These are phyloP conservation scores for Aspergillus costaricaensis DNA, from an alignment of 2,329 filamentous ascomycete genomes.

Conservation along the genomic window DNA sequence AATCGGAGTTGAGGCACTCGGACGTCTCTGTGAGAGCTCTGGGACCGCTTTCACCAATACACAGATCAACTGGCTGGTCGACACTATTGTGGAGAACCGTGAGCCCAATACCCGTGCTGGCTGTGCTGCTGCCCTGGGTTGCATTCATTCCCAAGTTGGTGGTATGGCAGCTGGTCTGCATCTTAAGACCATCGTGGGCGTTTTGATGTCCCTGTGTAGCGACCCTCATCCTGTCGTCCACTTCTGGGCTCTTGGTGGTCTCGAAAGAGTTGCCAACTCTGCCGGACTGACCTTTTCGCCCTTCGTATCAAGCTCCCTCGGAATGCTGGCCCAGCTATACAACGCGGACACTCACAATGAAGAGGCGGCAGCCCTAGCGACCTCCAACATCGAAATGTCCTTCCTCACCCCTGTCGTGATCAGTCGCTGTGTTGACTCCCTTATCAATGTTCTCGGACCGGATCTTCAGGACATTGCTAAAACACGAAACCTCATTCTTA, in stretches of 20 bases:
- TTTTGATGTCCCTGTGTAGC: constrained; percentile 95
- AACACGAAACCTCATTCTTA: constrained; percentile 88
- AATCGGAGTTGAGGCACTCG: constrained; percentile 81
- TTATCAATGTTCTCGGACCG: constrained; percentile 93
- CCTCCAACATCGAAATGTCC: constrained; percentile 88
- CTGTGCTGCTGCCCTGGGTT: constrained; percentile 89
- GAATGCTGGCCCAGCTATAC: constrained; percentile 92
- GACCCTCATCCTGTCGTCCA: constrained; percentile 95
- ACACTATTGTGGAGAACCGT: constrained; percentile 90
- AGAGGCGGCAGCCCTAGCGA: constrained; percentile 75
- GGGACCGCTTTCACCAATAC: constrained; percentile 86
- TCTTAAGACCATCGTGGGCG: constrained; percentile 93
- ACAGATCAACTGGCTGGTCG: constrained; percentile 88
- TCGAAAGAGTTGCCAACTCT: constrained; percentile 84
- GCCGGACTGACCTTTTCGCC: constrained; percentile 89
- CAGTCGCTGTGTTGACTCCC: constrained; percentile 85
- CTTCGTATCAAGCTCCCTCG: constrained; percentile 86
- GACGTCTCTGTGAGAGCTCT: constrained; percentile 78
- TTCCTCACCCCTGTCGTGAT: constrained; percentile 80
- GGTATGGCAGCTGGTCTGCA: constrained; percentile 97
- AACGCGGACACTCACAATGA: constrained; percentile 87
- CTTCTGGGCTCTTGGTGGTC: constrained; percentile 90
- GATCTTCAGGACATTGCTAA: constrained; percentile 92
- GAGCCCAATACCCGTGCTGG: constrained; percentile 92
- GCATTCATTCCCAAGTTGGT: constrained; percentile 91